Base-by-base conservation (phyloP, 2,329 filamentous ascomycete genomes). In the Diaporthe citri region DNA sequence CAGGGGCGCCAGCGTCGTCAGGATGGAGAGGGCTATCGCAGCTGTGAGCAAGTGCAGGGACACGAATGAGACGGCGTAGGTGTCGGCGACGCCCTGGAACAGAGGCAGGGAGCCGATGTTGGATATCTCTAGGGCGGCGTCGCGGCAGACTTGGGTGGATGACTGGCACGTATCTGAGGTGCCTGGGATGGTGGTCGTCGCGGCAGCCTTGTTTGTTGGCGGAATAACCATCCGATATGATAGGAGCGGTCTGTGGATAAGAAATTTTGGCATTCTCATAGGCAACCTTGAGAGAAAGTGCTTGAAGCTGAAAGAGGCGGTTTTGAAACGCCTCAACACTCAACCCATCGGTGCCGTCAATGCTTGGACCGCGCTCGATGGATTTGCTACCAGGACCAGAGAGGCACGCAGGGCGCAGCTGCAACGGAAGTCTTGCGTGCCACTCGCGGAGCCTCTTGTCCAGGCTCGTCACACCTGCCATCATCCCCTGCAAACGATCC, bases 41-140 rank as follows among this genome's bases (percentile, higher is more conserved):
- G 80, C 80, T 0, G 80, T 81, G 22, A 81, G 77, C 0, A 81
- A 71, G 41, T 80, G 80, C 22, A 81, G 51, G 3, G 78, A 75
- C 3, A 81, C 74, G 62, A 81, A 81, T 1, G 76, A 73, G 2
- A 78, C 67, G 7, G 80, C 79, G 36, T 80, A 81, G 0, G 80
- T 81, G 22, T 72, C 75, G 2, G 78, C 77, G 0, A 76, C 78
- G 57, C 77, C 62, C 9, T 60, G 39, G 22, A 81, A 77, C 2
- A 64, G 55, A 4, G 66, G 25, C 1, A 71, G 43, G 20, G 73
- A 60, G 17, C 77, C 76, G 3, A 76, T 69, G 20, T 64, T 43
- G 15, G 79, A 80, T 22, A 79, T 78, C n/a, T 79, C 74, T 4
- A 80, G 56, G 6, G 79, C 79, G 2, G 79, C 78, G 22, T 78